Base-by-base conservation (phyloP, 495 filamentous ascomycete species). In the Parmelia sp. region DNA sequence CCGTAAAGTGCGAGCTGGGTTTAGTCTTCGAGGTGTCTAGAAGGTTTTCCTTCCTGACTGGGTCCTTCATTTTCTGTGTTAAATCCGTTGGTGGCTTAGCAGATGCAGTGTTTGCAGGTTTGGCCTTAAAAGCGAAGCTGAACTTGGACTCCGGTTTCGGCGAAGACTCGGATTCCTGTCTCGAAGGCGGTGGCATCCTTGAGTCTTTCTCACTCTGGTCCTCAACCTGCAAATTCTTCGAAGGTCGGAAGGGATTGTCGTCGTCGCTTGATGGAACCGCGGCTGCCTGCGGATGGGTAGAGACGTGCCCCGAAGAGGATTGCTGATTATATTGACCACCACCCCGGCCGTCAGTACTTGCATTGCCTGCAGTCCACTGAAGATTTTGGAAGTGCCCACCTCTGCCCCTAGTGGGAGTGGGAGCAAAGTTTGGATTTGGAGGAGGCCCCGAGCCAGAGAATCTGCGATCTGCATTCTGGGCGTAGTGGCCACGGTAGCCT, bases 91-190 rank as follows among this genome's bases (percentile, higher is more conserved):
- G 89, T 10, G 87, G 84, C 65, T 91, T 89, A 6, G 89, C 81
- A 12, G 78, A 70, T 10, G 79, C 71, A 29, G 83, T 75, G 25
- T 84, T 76, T 9, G 80, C 75, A 27, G 84, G 75, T 65, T 94
- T 94, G 0, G 84, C 78, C 72, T 94, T 95, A 74, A 96, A 87
- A 17, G 90, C 88, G 74, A 96, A 96, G 69, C 89, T 91, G 69
- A 96, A 90, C 72, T 91, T 93, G 44, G 86, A 86, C 21, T 80
- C 83, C 75, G 81, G 84, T 51, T 78, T 79, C 58, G 76, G 75
- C 31, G 83, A 78, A 44, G 82, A 77, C 21, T 78, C 73, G 19
- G 81, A 72, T n/a, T 79, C 73, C 64, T 83, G 77, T 53, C 72
- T 76, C 19, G 72, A 71, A 33, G 82, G 79, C 11, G 82, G 82